Evolutionary conservation across 202 grass and related monocot genomes (phyloP).

Genomic region (Setaria italica): DNA sequence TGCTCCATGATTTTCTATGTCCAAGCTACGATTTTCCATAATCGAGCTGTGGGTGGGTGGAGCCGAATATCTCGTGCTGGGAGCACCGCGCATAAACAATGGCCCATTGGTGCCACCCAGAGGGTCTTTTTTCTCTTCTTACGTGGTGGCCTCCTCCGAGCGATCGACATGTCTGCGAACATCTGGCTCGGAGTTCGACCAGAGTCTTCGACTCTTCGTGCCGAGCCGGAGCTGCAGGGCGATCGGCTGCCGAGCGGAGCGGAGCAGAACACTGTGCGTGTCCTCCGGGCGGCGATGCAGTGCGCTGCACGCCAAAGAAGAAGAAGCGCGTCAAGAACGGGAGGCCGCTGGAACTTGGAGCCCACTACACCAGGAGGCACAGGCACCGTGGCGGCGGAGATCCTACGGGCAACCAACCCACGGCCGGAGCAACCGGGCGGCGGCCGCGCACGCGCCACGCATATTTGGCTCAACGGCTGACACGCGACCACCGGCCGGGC

Average conservation of each 20-base stretch:
- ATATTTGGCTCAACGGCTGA: background rate
- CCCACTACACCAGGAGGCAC: too few relatives aligned
- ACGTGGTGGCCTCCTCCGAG: background rate
- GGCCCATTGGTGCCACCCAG: background rate
- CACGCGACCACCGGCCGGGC: background rate
- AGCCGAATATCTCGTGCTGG: conserved; percentile 38
- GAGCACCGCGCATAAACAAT: conserved; percentile 26
- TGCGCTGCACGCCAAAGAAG: background rate
- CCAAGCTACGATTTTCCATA: background rate
- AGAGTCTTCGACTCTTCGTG: background rate
- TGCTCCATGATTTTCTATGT: background rate
- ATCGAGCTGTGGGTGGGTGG: background rate
- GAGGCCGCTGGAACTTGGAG: background rate
- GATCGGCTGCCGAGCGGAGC: background rate
- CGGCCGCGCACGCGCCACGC: background rate
- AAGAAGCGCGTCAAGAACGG: background rate
- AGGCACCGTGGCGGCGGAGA: background rate
- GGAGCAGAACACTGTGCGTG: conserved; percentile 11
- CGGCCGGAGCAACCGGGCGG: background rate
- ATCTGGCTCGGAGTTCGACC: background rate
- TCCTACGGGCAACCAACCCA: background rate
- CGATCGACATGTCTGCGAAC: background rate
- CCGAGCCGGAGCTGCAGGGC: too few relatives aligned
- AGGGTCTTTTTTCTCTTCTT: background rate
- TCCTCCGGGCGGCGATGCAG: background rate